Evolutionary conservation across 441 rosid species (phyloP).

Genomic region (Omphalea diandra): DNA sequence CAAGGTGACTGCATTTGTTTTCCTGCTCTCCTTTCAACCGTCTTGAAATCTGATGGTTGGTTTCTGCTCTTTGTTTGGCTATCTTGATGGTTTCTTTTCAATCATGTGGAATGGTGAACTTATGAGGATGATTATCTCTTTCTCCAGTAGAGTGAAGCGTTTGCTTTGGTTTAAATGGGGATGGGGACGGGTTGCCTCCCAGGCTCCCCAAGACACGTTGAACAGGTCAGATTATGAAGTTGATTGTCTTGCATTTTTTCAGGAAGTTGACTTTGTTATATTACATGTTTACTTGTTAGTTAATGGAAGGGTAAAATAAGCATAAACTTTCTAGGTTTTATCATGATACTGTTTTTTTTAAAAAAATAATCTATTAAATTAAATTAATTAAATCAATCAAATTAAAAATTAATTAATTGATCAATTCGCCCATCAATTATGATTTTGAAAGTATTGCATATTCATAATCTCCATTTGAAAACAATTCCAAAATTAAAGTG

Average conservation of each 20-base stretch:
- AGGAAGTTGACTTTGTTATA: neutral
- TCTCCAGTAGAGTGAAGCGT: neutral
- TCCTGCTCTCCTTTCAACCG: neutral
- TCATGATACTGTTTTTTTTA: too few species aligned
- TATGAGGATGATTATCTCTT: slow-evolving; percentile 1
- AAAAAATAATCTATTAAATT: too few species aligned
- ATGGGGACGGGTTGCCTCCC: slow-evolving; percentile 17
- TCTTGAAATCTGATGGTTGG: slow-evolving; percentile 8
- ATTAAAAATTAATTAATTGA: too few species aligned
- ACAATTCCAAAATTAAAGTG: too few species aligned
- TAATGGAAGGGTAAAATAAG: too few species aligned
- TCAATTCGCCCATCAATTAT: too few species aligned
- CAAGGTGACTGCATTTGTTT: slow-evolving; percentile 43
- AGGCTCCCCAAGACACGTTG: slow-evolving; percentile 16
- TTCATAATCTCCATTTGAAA: too few species aligned
- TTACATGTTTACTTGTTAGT: neutral
- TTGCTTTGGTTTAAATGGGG: slow-evolving; percentile 8
- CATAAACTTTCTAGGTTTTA: too few species aligned
- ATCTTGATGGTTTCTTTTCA: neutral
- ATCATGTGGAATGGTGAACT: neutral
- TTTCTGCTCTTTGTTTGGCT: neutral
- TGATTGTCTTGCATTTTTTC: slow-evolving; percentile 14
- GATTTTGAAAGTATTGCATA: too few species aligned
- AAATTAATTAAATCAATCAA: too few species aligned
- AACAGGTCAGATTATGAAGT: slow-evolving; percentile 27